phyloP scores from a whole-genome alignment of 768 basidiomycete species.

The Nidularia pulvinata region DNA sequence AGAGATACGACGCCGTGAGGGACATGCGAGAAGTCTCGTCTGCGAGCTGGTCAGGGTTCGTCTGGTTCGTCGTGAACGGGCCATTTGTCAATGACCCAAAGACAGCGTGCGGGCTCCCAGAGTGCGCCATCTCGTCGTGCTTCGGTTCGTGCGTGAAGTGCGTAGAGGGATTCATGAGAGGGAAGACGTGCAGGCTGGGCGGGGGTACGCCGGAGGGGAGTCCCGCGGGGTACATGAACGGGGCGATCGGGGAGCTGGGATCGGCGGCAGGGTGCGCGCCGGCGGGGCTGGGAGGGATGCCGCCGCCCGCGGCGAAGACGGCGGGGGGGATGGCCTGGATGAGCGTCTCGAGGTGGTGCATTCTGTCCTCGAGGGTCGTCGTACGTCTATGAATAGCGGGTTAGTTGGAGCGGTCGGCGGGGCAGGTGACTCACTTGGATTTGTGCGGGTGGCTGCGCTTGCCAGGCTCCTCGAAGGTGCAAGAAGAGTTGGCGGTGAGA shows the following conservation, averaged over 20 bases:
- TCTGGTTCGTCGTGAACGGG: conserved; percentile 19
- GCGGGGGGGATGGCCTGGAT: conserved; percentile 85
- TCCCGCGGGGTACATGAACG: conserved; percentile 39
- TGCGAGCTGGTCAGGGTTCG: conserved; percentile 40
- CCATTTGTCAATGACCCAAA: conserved; percentile 38
- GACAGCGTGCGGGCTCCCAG: conserved; percentile 40
- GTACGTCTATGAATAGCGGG: conserved; percentile 51
- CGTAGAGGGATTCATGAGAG: conserved; percentile 79
- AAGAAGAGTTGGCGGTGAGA: conserved; percentile 77
- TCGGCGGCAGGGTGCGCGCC: conserved; percentile 6
- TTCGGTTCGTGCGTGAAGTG: conserved; percentile 61
- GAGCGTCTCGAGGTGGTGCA: conserved; percentile 85
- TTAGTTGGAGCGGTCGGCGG: not conserved
- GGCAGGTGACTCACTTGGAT: conserved; percentile 63
- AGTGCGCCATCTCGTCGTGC: conserved; percentile 30
- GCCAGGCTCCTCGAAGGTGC: conserved; percentile 87
- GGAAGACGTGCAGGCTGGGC: conserved; percentile 74
- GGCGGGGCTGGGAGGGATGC: conserved; percentile 22
- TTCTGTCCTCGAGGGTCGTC: conserved; percentile 83
- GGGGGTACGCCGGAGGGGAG: conserved; percentile 67
- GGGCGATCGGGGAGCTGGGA: conserved; percentile 28
- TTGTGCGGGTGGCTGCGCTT: conserved; percentile 88
- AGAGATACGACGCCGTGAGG: conserved; percentile 78
- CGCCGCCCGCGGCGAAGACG: conserved; percentile 67
- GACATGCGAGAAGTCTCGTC: conserved; percentile 67